Evolutionary conservation across 495 filamentous ascomycete genomes (phyloP).

Genomic region (Penicillium chermesinum): DNA sequence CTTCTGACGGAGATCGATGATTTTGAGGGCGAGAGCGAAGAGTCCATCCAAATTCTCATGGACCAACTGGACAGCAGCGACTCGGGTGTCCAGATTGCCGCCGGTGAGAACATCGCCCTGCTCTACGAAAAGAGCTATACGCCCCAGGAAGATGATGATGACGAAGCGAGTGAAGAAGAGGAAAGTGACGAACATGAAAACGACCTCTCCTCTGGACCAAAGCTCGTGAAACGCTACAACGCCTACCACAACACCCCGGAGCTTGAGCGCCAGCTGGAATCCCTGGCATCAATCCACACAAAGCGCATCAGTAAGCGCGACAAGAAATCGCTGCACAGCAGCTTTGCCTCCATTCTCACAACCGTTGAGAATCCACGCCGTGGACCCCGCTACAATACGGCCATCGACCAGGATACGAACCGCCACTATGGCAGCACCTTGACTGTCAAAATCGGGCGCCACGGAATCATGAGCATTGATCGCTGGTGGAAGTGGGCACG

Average conservation of each 20-base stretch:
- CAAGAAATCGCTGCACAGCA: conserved; percentile 68
- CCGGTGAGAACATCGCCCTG: conserved; percentile 85
- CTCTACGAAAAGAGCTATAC: conserved; percentile 81
- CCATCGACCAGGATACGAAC: conserved; percentile 67
- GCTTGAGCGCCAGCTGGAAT: conserved; percentile 48
- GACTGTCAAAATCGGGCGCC: conserved; percentile 67
- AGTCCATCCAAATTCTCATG: conserved; percentile 77
- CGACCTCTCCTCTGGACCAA: conserved; percentile 49
- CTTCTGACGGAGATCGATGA: conserved; percentile 80
- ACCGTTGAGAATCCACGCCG: conserved; percentile 73
- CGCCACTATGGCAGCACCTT: conserved; percentile 72
- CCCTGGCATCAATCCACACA: conserved; percentile 54
- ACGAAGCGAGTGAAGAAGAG: conserved; percentile 39
- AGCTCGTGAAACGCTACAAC: conserved; percentile 58
- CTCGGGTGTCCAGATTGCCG: conserved; percentile 72
- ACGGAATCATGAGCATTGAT: conserved; percentile 73
- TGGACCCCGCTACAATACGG: conserved; percentile 66
- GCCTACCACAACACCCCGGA: conserved; percentile 52
- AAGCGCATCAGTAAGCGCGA: conserved; percentile 75
- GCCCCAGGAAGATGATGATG: conserved; percentile 55
- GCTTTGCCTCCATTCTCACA: conserved; percentile 77
- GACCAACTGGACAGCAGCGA: conserved; percentile 83
- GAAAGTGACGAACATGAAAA: conserved; percentile 45
- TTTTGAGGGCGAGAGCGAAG: conserved; percentile 65
- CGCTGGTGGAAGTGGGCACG: conserved; percentile 86